Conservation (phyloP, 345 rosid genomes). For the Eutrema japonicum region DNA sequence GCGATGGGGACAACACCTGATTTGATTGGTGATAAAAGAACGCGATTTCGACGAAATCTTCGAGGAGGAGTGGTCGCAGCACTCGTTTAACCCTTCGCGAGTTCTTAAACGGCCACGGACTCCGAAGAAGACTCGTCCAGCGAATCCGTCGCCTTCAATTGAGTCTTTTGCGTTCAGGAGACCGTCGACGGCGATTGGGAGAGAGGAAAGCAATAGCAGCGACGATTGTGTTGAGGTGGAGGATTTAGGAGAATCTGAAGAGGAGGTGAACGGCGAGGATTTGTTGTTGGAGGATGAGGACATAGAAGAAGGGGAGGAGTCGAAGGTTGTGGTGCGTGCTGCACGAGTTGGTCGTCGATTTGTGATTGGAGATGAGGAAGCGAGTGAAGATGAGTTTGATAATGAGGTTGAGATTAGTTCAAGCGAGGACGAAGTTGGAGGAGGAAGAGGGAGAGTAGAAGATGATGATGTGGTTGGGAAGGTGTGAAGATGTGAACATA, state of each 20-base stretch:
- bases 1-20: too few relatives aligned
- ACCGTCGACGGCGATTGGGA: conserved; percentile 30
- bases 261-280: conserved; percentile 46
- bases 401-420: conserved; percentile 55
- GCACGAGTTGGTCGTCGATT: conserved; percentile 68
- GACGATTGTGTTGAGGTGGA: conserved; percentile 59
- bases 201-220: conserved; percentile 35
- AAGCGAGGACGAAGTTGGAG: conserved; percentile 52
- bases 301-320: conserved; percentile 45
- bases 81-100: conserved; percentile 80
- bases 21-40: conserved; percentile 5
- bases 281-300: conserved; percentile 45
- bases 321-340: conserved; percentile 38
- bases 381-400: conserved; percentile 46
- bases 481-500: conserved; percentile 18
- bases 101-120: conserved; percentile 54
- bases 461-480: conserved; percentile 85
- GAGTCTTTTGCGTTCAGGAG: conserved; percentile 75
- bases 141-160: conserved; percentile 59
- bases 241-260: conserved; percentile 39
- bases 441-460: conserved; percentile 30
- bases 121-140: conserved; percentile 37
- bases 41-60: conserved; percentile 82
- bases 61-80: conserved; percentile 85
- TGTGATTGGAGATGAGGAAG: conserved; percentile 77